phyloP scores from a whole-genome alignment of 139 green algal species.

The Limnomonas spitsbergensis region DNA sequence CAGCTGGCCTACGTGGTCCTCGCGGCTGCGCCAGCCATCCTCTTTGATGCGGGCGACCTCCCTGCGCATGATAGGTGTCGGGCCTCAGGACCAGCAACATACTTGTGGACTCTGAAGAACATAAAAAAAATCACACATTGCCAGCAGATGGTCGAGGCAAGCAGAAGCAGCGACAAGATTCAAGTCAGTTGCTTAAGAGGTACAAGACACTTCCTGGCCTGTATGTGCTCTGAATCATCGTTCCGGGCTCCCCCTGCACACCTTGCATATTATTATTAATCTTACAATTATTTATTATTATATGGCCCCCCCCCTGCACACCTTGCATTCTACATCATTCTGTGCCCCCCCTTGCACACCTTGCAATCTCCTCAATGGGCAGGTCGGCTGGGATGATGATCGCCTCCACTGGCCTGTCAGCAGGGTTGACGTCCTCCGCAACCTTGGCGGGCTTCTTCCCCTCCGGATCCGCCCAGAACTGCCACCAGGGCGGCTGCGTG shows the following conservation, averaged over 20 bases:
- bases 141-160: background rate
- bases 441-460: no score
- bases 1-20: slow-evolving; percentile 68
- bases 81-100: background rate
- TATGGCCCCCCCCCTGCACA: no score
- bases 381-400: slow-evolving; percentile 76
- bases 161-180: no score
- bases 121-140: background rate
- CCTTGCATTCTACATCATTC: no score
- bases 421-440: background rate
- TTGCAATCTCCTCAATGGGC: slow-evolving; percentile 81
- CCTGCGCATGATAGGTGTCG: slow-evolving; percentile 12
- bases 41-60: slow-evolving; percentile 63
- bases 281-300: no score
- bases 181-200: no score
- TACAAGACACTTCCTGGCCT: background rate
- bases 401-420: slow-evolving; percentile 47
- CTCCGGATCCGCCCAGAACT: slow-evolving; percentile 23
- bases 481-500: slow-evolving; percentile 35
- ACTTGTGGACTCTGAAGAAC: background rate
- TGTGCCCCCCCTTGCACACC: no score
- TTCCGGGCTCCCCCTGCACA: no score
- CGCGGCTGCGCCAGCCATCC: slow-evolving; percentile 59
- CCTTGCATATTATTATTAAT: no score
- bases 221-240: no score